These are phyloP conservation scores for Pisolithus tinctorius DNA, from an alignment of 768 basidiomycete genomes.

Conservation along the genomic window DNA sequence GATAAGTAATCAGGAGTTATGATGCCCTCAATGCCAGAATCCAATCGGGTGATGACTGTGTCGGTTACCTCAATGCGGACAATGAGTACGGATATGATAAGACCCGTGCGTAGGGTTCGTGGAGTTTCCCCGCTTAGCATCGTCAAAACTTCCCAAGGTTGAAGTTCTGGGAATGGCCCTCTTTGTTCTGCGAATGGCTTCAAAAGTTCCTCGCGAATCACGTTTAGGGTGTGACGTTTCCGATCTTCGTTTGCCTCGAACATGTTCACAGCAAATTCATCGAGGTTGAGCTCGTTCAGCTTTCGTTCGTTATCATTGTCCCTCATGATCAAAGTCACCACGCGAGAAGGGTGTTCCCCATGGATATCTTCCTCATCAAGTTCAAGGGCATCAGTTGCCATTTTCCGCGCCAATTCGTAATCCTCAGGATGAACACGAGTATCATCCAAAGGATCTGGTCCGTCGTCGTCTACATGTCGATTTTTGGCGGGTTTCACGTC, in stretches of 20 bases:
- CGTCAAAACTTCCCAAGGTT: conserved; percentile 76
- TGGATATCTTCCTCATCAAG: conserved; percentile 96
- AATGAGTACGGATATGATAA: conserved; percentile 75
- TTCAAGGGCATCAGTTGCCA: conserved; percentile 96
- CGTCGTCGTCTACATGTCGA: conserved; percentile 55
- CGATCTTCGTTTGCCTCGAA: conserved; percentile 75
- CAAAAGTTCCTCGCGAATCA: conserved; percentile 82
- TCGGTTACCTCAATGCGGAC: conserved; percentile 38
- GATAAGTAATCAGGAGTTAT: conserved; percentile 57
- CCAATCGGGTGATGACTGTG: conserved; percentile 65
- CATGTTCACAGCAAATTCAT: conserved; percentile 93
- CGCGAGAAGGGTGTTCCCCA: conserved; percentile 86
- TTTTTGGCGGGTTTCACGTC: conserved; percentile 57
- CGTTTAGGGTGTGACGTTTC: conserved; percentile 84
- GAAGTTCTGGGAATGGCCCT: conserved; percentile 52
- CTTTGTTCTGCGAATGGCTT: conserved; percentile 76
- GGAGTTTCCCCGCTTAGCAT: conserved; percentile 94
- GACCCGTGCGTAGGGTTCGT: conserved; percentile 66
- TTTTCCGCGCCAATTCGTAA: conserved; percentile 95
- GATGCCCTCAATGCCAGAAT: conserved; percentile 86
- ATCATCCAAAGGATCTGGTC: conserved; percentile 84
- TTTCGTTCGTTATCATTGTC: conserved; percentile 75
- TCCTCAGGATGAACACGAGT: conserved; percentile 97
- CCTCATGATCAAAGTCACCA: conserved; percentile 79
- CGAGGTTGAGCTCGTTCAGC: conserved; percentile 84